These are phyloP conservation scores for Metroxylon sagu DNA, from an alignment of 176 grass and related monocot genomes.

Conservation along the genomic window DNA sequence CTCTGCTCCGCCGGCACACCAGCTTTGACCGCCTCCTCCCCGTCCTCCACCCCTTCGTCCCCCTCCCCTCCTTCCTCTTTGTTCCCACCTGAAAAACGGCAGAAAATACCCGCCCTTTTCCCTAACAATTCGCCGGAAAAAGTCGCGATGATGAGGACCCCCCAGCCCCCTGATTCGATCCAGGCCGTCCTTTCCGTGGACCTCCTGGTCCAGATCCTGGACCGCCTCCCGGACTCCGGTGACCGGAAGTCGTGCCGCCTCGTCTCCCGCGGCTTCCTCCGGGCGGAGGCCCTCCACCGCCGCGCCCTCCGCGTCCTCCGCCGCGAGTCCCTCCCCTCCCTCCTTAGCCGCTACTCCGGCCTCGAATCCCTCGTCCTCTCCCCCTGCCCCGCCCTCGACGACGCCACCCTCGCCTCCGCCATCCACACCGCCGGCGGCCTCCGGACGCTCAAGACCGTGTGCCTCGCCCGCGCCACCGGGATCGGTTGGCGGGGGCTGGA, in stretches of 20 bases:
- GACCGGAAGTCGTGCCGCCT: conserved; percentile 80
- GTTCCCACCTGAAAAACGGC: conserved; percentile 48
- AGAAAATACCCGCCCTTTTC: no score
- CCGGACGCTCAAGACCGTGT: conserved; percentile 29
- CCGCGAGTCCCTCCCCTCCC: conserved; percentile 39
- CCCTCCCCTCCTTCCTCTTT: conserved; percentile 94
- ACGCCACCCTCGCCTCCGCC: conserved; percentile 36
- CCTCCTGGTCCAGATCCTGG: conserved; percentile 65
- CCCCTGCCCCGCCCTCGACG: conserved; percentile 66
- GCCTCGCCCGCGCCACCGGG: conserved; percentile 59
- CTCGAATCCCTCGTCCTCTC: conserved; percentile 77
- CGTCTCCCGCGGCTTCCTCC: conserved; percentile 54
- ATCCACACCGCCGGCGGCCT: conserved; percentile 15
- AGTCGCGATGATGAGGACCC: conserved; percentile 20
- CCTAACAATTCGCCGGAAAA: no score
- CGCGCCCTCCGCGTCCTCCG: conserved; percentile 56
- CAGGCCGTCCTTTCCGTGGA: conserved; percentile 38
- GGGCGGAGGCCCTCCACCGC: conserved; percentile 54
- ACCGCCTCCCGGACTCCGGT: conserved; percentile 42
- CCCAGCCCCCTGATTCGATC: background rate
- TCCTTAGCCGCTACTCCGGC: conserved; percentile 42
- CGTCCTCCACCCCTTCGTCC: conserved; percentile 52
- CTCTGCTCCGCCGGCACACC: background rate
- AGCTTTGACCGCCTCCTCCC: background rate
- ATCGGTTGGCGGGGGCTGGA: conserved; percentile 77